Base-by-base conservation (phyloP, 108 stramenopile species). In the Parietichytrium sp. region DNA sequence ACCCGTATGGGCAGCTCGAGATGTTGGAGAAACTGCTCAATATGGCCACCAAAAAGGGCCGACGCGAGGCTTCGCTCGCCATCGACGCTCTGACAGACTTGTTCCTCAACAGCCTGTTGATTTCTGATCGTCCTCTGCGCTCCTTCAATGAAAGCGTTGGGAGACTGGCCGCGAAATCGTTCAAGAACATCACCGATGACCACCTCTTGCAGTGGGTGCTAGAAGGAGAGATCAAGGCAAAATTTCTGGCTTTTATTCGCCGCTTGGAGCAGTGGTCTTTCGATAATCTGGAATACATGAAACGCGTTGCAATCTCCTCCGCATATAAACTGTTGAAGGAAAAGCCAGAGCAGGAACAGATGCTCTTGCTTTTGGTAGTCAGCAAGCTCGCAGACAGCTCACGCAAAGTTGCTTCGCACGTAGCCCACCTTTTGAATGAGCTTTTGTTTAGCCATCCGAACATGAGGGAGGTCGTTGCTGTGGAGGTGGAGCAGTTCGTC, bases 21-120 rank as follows among this genome's bases (percentile, higher is more conserved):
- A 49, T 77, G 6, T 38, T 83, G 10, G 20, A 83, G 10, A 42
- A 45, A 20, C 52, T 83, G 8, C 49, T 83, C 16, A 42, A 48
- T 29, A 83, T 83, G 82, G 10, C 55, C 25, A 23, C 82, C 50
- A 49, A 48, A 8, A 55, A 72, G 2, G 82, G 38, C 10, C 72
- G 79, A 12, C 54, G 55, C 20, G 79, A 78, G 31, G 51, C 78
- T 13, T n/a, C 77, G 16, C 33, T 83, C 26, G 78, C 82, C 38
- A 31, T 83, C 25, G 82, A 83, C 33, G 54, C 78, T 8, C 54
- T 72, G 49, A 49, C 49, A 47, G 82, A 83, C 48, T 25, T 83
- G 18, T 79, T 83, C 38, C 20, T 79, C 38, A 78, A 54, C 48
- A 83, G 78, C 49, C 52, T 83, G 13, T 20, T 83, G 3, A 61